A percentile compares a stretch with the other conserved stretches of the same genome.
These are phyloP conservation scores for Claviceps pazoutovae DNA, from an alignment of 2,329 filamentous ascomycete species.

Conservation along the genomic window DNA sequence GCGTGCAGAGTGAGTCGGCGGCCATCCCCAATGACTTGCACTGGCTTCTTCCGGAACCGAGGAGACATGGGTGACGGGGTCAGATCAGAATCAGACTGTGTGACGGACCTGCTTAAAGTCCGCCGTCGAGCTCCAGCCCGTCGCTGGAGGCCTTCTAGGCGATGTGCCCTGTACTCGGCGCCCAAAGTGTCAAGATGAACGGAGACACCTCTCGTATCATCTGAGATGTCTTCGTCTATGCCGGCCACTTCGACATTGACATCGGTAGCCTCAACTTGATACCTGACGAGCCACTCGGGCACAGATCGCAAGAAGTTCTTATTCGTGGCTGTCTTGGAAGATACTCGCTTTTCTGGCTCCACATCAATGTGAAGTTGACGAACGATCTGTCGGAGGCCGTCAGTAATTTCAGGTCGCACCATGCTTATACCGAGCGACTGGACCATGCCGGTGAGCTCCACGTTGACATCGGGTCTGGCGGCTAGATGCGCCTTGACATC, in stretches of 20 bases:
- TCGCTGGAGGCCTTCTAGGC: slow-evolving; percentile 48
- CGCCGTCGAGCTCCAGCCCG: slow-evolving; percentile 47
- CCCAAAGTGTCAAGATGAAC: slow-evolving; percentile 80
- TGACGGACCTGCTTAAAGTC: slow-evolving; percentile 57
- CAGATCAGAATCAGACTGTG: slow-evolving; percentile 54
- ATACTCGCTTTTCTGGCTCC: slow-evolving; percentile 41
- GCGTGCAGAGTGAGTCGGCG: slow-evolving; percentile 68
- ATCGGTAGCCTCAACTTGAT: slow-evolving; percentile 74
- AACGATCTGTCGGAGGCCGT: slow-evolving; percentile 84
- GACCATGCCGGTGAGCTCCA: slow-evolving; percentile 64
- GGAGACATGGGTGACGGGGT: slow-evolving; percentile 22
- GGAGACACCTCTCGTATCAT: slow-evolving; percentile 67
- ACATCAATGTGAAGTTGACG: slow-evolving; percentile 63
- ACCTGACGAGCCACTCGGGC: slow-evolving; percentile 72
- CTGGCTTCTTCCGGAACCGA: slow-evolving; percentile 36
- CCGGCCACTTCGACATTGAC: slow-evolving; percentile 87
- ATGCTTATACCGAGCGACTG: slow-evolving; percentile 83
- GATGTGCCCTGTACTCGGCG: slow-evolving; percentile 76
- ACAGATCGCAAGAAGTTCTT: slow-evolving; percentile 63
- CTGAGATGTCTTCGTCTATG: slow-evolving; percentile 69
- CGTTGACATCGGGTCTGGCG: slow-evolving; percentile 72
- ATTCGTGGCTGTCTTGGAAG: slow-evolving; percentile 34
- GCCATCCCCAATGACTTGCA: slow-evolving; percentile 53
- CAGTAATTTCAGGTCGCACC: slow-evolving; percentile 81
- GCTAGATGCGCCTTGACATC: slow-evolving; percentile 77